Evolutionary conservation across 208 protist species (phyloP).

Genomic region (Trypanosoma congolense): DNA sequence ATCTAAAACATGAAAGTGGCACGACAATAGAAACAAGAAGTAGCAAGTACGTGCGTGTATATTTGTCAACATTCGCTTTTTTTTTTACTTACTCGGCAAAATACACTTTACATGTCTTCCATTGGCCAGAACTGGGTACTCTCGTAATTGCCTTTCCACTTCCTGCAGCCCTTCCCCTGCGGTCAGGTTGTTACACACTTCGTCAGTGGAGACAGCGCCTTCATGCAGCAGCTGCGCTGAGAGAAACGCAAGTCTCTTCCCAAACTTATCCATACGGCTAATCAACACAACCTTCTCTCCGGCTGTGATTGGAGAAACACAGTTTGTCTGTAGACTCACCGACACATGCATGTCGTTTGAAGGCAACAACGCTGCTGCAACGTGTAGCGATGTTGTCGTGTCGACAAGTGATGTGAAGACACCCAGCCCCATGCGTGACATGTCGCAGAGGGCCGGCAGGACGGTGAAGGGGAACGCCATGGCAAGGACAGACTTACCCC

Average conservation of each 20-base stretch:
- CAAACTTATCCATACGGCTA: slow-evolving; percentile 62
- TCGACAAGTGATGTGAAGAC: slow-evolving; percentile 47
- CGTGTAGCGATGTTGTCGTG: slow-evolving; percentile 61
- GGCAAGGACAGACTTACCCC: slow-evolving; percentile 7
- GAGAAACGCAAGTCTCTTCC: slow-evolving; percentile 67
- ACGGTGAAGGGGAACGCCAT: slow-evolving; percentile 62
- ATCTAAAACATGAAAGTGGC: no score
- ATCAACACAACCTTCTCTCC: slow-evolving; percentile 51
- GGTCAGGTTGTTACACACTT: slow-evolving; percentile 15
- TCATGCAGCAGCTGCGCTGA: slow-evolving; percentile 31
- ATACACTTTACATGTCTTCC: slow-evolving; percentile 68
- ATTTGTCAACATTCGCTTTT: no score
- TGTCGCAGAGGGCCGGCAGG: slow-evolving; percentile 33
- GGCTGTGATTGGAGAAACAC: slow-evolving; percentile 26
- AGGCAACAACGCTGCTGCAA: slow-evolving; percentile 59
- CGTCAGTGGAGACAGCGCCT: not conserved
- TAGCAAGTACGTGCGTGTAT: no score
- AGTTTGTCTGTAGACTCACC: slow-evolving; percentile 49
- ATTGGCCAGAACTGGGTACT: slow-evolving; percentile 36
- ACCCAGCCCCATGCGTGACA: slow-evolving; percentile 29
- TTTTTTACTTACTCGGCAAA: slow-evolving; percentile 12
- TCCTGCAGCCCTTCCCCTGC: slow-evolving; percentile 22
- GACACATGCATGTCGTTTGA: slow-evolving; percentile 50
- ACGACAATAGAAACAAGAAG: no score
- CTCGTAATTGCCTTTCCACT: slow-evolving; percentile 29